Evolutionary conservation across 352 stramenopile genomes (phyloP), one percentile per base, ranked within the genome.

Genomic region (Globisporangium canariense): DNA sequence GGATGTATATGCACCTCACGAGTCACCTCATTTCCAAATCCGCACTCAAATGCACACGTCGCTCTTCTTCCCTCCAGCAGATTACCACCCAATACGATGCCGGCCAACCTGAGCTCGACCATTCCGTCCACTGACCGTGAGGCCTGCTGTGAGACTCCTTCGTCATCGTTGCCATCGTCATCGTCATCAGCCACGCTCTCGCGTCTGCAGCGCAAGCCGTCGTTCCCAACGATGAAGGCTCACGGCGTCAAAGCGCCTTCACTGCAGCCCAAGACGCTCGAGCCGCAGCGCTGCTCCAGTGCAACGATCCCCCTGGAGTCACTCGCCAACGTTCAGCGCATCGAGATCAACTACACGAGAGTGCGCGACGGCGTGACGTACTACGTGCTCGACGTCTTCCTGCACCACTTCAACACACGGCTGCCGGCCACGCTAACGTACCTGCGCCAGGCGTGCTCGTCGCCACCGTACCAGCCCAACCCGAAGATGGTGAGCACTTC

Each of bases 301-400:
- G 28, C 41, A 4, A 41, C 25, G 18, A 18, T 47, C 8, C 43
- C 55, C 7, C 16, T 67, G 5, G 62, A 43, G 20, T 62, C 46
- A n/a, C 34, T 67, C n/a, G 22, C n/a, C 1, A 50, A 46, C 43
- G 51, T 67, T 22, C 53, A 57, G n/a, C 46, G 53, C 9, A 51
- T 67, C 41, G 53, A 62, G 55, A 67, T 67, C 53, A 67, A 61
- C 22, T 18, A 32, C 25, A 62, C 55, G 3, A 22, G 43, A 8
- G 46, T 36, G 41, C 62, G 46, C 55, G 53, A 67, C 22, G 53
- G 55, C 32, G 53, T 67, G 3, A 67, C 43, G 20, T 62, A 67
- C 40, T 62, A 67, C 34, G 36, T 62, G 32, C 11, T 67, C 22
- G 45, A 67, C 46, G 43, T 67, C 22, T 61, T 56, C 46, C 41